phyloP scores from a whole-genome alignment of 164 flowering plant species.

The Santalum album region DNA sequence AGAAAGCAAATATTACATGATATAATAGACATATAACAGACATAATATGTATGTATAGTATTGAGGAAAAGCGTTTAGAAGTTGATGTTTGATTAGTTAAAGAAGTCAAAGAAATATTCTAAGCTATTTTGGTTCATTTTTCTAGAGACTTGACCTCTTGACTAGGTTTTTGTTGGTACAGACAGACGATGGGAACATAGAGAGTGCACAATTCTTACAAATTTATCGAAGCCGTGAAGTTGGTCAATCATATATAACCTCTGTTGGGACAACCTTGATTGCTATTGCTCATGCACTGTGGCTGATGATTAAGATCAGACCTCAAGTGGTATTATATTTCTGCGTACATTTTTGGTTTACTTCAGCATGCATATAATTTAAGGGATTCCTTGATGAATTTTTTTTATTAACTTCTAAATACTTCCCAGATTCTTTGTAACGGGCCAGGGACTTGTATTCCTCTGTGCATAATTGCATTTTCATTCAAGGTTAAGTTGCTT shows the following conservation, averaged over 20 bases:
- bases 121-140: not conserved
- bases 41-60: too few species aligned
- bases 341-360: not conserved
- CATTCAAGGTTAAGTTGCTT: slow-evolving; percentile 55
- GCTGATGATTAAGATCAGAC: slow-evolving; percentile 69
- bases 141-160: not conserved
- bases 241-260: slow-evolving; percentile 89
- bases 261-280: slow-evolving; percentile 74
- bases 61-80: too few species aligned
- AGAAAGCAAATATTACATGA: too few species aligned
- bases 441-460: slow-evolving; percentile 99
- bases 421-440: slow-evolving; percentile 70
- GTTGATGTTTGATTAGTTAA: too few species aligned
- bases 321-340: slow-evolving; percentile 68
- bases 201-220: slow-evolving; percentile 50
- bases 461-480: slow-evolving; percentile 64
- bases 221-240: slow-evolving; percentile 92
- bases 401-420: not conserved
- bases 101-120: too few species aligned
- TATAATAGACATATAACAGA: too few species aligned
- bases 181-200: slow-evolving; percentile 22
- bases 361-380: not conserved
- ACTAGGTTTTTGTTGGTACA: slow-evolving; percentile 16
- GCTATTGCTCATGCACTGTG: slow-evolving; percentile 74
- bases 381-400: not conserved